Evolutionary conservation across 2,329 filamentous ascomycete species (phyloP), one percentile per base, ranked within the genome.

Genomic region (Trichoderma lentiforme): DNA sequence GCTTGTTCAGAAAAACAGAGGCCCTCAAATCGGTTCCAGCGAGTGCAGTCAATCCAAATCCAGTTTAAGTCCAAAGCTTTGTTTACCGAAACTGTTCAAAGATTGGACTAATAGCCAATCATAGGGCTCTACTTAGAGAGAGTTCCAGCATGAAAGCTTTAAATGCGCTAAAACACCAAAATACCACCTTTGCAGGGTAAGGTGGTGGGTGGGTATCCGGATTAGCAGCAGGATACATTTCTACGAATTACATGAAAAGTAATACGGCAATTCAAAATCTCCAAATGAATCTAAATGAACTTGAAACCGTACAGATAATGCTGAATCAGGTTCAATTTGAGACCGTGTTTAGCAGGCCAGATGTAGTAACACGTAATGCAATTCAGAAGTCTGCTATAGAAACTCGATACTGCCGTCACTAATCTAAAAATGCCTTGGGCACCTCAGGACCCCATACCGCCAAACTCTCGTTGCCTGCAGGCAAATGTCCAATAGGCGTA

Each of bases 401-500:
- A 21, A 21, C 21, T 21, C 21, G 21, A 21, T 21, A 56, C 14
- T 3, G 11, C 21, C 51, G 12, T 4, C 8, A 8, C 51, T 56
- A 56, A 56, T 56, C 51, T 56, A 56, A 67, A 61, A 69, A 61
- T 51, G 51, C 56, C 28, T 70, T 47, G 6, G 75, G 73, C 3
- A 76, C 62, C 30, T 75, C 74, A 0, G 75, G 76, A 0, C 76
- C 75, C 76, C 76, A 77, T 11, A 76, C 68, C 4, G 74, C 72
- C 34, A 72, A 61, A 18, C 58, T 24, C 58, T 71, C 43, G 12
- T 51, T 56, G 26, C 83, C 0, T 11, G 51, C 51, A 56, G 51
- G 51, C 12, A 56, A 24, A 56, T 56, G 51, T 9, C 51, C 51
- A n/a, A 56, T 56, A 28, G 81, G 80, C 24, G 84, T 87, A 34